Evolutionary conservation across 129 eudicot species (phyloP), one percentile per base, ranked within the genome.

Genomic region (Calendula officinalis): DNA sequence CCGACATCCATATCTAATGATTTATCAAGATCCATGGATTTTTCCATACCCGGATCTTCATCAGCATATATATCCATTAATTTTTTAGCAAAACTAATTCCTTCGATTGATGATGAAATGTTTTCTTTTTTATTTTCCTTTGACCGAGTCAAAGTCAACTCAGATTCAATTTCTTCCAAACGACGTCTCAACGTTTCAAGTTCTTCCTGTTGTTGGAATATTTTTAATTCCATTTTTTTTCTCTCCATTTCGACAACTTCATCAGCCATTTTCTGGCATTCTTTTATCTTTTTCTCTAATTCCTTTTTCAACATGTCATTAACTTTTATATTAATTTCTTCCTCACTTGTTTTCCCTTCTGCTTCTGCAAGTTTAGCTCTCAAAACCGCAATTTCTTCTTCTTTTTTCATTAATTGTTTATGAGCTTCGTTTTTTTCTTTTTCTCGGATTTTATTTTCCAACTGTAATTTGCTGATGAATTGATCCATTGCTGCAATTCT

Each of bases 11-110:
- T 37, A 71, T 89, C 96, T 44, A 82, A 44, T 5, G 96, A 89
- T 56, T 68, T 85, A 67, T 80, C 94, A 76, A 89, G 69, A 83
- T 94, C 99, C 99, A 94, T 94, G n/a, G 99, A 94, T 72, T 88
- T 88, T 44, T 79, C 89, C 99, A 94, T 94, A 56, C 95, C 96
- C 4, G 94, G 82, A 56, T 92, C 98, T 50, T 88, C 92, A 48
- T 66, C 88, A 16, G 71, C 62, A 66, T 80, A 88, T 8, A 65
- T 78, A n/a, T 80, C 85, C 84, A 78, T 52, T 52, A 94, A 80
- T 39, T 72, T 83, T 49, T 67, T 88, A 2, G 84, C 84, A 47
- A 94, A 87, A 45, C 77, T 35, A 53, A 67, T 80, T 64, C 89
- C 89, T 30, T 86, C 96, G 12, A 62, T 14, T 0, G 74, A 52